phyloP scores from a whole-genome alignment of 257 asterid species.

The Solanum virginianum region DNA sequence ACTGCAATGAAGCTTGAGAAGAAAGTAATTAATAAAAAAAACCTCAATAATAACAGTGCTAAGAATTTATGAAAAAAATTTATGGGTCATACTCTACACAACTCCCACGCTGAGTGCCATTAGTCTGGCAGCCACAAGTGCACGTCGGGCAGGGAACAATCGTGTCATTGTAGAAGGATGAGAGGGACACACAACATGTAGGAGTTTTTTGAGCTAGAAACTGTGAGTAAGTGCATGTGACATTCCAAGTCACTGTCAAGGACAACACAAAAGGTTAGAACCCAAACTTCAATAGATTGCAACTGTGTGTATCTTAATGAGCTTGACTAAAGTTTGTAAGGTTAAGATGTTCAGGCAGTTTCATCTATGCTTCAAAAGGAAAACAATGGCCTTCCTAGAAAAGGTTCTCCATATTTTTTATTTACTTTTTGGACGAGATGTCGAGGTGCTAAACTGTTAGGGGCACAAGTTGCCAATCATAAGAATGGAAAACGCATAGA shows the following conservation, averaged over 20 bases:
- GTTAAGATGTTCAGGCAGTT: neutral
- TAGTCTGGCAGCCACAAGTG: constrained; percentile 82
- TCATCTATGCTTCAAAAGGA: neutral
- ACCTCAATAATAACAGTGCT: neutral
- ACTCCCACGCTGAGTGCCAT: constrained; percentile 49
- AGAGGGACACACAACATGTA: constrained; percentile 73
- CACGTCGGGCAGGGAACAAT: constrained; percentile 94
- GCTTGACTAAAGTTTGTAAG: neutral
- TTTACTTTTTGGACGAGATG: neutral
- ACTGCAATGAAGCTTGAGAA: constrained; percentile 21
- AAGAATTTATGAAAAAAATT: neutral
- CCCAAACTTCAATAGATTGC: neutral
- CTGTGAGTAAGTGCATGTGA: constrained; percentile 78
- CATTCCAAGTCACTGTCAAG: constrained; percentile 38
- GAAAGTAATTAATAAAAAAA: neutral
- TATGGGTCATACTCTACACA: constrained; percentile 53
- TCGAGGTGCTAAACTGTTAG: neutral
- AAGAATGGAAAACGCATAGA: neutral
- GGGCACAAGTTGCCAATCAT: neutral
- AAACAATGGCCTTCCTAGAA: neutral
- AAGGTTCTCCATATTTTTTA: neutral
- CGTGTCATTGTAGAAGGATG: constrained; percentile 76
- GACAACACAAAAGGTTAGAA: neutral
- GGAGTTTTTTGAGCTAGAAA: constrained; percentile 86
- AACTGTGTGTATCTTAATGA: neutral